These are phyloP conservation scores for Sambucus nigra DNA, from an alignment of 129 eudicot species.

Conservation along the genomic window DNA sequence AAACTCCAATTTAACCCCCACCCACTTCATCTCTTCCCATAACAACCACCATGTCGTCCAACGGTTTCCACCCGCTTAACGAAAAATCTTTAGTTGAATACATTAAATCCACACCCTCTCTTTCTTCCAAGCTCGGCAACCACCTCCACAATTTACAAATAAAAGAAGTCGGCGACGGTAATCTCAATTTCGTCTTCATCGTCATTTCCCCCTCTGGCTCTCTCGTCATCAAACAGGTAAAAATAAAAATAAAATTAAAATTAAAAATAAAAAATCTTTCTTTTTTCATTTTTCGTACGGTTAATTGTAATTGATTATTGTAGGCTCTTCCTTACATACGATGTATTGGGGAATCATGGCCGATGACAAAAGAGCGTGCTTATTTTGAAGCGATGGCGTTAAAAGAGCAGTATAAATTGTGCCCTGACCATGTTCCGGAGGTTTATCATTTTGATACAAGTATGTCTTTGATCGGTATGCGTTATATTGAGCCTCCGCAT, in stretches of 20 bases:
- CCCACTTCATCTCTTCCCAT: slow-evolving; percentile 4
- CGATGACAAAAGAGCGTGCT: slow-evolving; percentile 90
- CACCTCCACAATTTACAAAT: slow-evolving; percentile 39
- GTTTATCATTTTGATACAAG: slow-evolving; percentile 84
- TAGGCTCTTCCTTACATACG: slow-evolving; percentile 96
- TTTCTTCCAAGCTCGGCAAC: slow-evolving; percentile 51
- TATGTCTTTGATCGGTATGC: slow-evolving; percentile 92
- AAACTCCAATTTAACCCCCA: neutral
- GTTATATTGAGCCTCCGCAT: slow-evolving; percentile 88
- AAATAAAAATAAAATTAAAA: too few species aligned
- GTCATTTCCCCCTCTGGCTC: slow-evolving; percentile 57
- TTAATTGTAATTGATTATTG: slow-evolving; percentile 1
- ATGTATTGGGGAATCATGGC: slow-evolving; percentile 98
- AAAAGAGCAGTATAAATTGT: slow-evolving; percentile 61
- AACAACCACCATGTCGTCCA: slow-evolving; percentile 26
- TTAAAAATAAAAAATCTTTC: too few species aligned
- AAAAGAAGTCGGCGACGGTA: slow-evolving; percentile 94
- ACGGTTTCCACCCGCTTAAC: slow-evolving; percentile 49
- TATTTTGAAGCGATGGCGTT: slow-evolving; percentile 75
- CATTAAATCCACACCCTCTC: slow-evolving; percentile 70
- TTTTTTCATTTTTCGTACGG: neutral
- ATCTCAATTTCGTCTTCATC: slow-evolving; percentile 90
- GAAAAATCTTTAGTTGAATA: slow-evolving; percentile 68
- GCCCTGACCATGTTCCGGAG: slow-evolving; percentile 83
- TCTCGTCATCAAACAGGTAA: slow-evolving; percentile 80